Conservation (phyloP, 23 red algal species). For the Gracilariopsis chorda region DNA sequence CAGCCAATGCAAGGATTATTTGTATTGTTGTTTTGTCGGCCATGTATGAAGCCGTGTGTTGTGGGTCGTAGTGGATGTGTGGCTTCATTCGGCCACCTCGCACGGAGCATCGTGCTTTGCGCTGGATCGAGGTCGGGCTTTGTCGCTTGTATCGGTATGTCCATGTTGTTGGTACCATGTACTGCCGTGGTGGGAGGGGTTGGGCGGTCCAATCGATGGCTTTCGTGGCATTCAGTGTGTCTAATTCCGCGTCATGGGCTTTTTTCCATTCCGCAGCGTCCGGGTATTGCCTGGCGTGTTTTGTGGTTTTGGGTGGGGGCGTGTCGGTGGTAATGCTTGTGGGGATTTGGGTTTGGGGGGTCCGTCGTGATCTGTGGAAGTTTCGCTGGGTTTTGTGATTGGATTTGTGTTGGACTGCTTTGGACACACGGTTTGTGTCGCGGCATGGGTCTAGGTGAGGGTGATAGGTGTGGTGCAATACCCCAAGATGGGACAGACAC, state of each 20-base stretch:
- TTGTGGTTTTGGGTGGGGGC: neutral
- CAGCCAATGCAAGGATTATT: neutral
- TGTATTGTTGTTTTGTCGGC: slow-evolving; percentile 23
- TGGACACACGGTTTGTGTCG: no score
- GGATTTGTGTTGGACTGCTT: no score
- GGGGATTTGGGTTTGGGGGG: neutral
- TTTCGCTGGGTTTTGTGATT: no score
- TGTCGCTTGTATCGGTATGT: slow-evolving; percentile 21
- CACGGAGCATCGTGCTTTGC: neutral
- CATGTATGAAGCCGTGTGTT: neutral
- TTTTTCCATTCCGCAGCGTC: neutral
- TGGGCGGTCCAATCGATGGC: neutral
- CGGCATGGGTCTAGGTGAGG: no score
- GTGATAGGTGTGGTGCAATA: no score
- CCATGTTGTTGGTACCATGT: neutral
- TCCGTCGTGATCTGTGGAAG: neutral
- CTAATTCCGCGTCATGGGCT: slow-evolving; percentile 2
- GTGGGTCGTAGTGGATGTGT: slow-evolving; percentile 23
- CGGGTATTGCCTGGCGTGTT: slow-evolving; percentile 29
- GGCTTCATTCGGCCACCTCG: slow-evolving; percentile 26
- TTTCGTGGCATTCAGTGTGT: slow-evolving; percentile 11
- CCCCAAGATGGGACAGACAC: no score
- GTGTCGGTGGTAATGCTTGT: neutral
- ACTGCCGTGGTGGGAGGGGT: neutral
- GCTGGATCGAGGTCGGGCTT: neutral